Evolutionary conservation across 2,329 filamentous ascomycete genomes (phyloP), one percentile per base, ranked within the genome.

Genomic region (Cladobotryum mycophilum): DNA sequence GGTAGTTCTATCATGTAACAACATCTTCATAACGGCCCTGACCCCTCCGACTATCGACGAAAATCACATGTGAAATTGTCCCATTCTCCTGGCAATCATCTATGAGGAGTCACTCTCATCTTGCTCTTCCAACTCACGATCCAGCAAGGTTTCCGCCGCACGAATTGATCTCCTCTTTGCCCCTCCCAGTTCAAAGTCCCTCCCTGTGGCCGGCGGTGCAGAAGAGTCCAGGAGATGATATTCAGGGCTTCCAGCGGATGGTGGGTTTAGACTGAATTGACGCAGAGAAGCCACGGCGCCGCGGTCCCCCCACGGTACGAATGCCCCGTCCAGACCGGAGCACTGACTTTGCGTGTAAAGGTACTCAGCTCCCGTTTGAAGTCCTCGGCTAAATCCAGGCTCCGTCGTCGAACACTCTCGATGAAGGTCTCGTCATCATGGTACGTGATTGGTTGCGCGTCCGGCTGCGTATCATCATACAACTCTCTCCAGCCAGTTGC

Each of bases 1-100:
- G 65, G 58, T 62, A 61, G 61, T 61, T 56, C 51, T 59, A 58
- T 63, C 55, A 64, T 68, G 64, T 68, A 68, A 68, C 60, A 67
- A 64, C 62, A 65, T 52, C 45, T 49, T 46, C 49, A 43, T 42
- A 53, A 45, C 43, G 47, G 41, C 30, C n/a, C 43, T 30, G 42
- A 53, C 44, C 36, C 36, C 44, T 35, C 33, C 45, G 17, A 47
- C 41, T 41, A 42, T 45, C 50, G 41, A 35, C 50, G 38, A 22
- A 22, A 20, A 45, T 48, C 35, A 53, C 45, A 43, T 25, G 53
- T 55, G 48, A 51, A 47, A 34, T 43, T 18, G 13, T 41, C 37
- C 25, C n/a, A 38, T 37, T 36, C 15, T 9, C 20, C 34, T 25
- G 5, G n/a, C 8, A 22, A 49, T 11, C 17, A 12, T 15, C 30